Evolutionary conservation across 2,329 filamentous ascomycete genomes (phyloP), one percentile per base, ranked within the genome.

Genomic region (Aspergillus pseudotamarii): DNA sequence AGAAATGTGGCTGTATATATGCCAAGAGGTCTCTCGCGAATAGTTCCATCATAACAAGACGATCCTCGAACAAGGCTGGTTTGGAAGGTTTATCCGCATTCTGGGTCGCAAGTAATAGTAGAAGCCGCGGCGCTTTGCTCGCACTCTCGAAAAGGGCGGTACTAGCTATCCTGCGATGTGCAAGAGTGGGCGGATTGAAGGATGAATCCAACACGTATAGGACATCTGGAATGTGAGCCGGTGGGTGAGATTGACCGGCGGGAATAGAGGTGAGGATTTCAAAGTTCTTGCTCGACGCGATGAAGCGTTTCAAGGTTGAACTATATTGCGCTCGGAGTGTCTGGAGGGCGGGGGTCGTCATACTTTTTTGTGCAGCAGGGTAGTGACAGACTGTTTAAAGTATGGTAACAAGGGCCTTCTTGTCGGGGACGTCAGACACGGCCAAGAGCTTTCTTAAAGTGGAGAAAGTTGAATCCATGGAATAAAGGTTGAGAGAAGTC

Each of bases 171-270:
- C 79, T 78, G 21, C 84, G 77, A 70, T 90, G 87, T 11, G 87
- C 88, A 58, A 80, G 78, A 3, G 86, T 87, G 1, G 88, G 88
- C 12, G 88, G 88, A 66, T 90, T 90, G 82, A 89, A 89, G 28
- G 86, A 88, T 0, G 87, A 89, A 72, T 89, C 88, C 53, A 89
- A 80, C 60, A 90, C 86, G 75, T 87, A 88, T 58, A 90, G 82
- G n/a, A 72, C 69, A n/a, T 70, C 68, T 38, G 74, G 70, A 57
- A 54, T 64, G 46, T 57, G 57, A 53, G 56, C 66, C 59, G 32
- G 62, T 54, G 19, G 68, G 60, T 63, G 41, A 65, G 64, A 23
- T 69, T 60, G 41, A 6, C 54, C 51, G 36, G 41, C 38, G 46
- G 71, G 62, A 12, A 77, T 63, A 6, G 72, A 71, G 51, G 71